Base-by-base conservation (phyloP, 495 filamentous ascomycete species). In the Penicillium alfredii region DNA sequence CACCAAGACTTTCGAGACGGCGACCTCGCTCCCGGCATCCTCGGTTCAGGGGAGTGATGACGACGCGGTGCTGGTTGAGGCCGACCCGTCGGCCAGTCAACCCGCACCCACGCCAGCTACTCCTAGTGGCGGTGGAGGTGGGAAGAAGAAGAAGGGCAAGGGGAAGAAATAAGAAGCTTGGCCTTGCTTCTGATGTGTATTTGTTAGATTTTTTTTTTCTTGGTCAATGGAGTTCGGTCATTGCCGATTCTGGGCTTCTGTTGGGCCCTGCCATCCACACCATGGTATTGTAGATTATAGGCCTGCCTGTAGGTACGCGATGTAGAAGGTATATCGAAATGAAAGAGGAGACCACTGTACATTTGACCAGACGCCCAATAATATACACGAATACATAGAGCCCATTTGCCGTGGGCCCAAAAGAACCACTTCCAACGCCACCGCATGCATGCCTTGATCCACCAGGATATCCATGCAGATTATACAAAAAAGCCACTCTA, bases 61-160 rank as follows among this genome's bases (percentile, higher is more conserved):
- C 44, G 89, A 94, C 61, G 76, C 79, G 25, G 86, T 93, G 10
- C 60, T 94, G 40, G 87, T 95, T 23, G 87, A 93, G 51, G 74
- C 72, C 9, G 78, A 80, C 38, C 74, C 75, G 0, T 77, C 81
- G 8, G 62, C 67, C 10, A 60, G 53, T 39, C 49, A 23, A 14
- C 58, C 68, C 30, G 35, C 35, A 22, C 30, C 40, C 14, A 21
- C 51, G n/a, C n/a, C n/a, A n/a, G n/a, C n/a, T 32, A 11, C 35
- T n/a, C 10, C 24, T 17, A 16, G 55, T 38, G 19, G 51, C 42
- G 48, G 56, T 25, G 68, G 65, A 1, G 56, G 62, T 27, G 64
- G 57, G 34, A 71, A 59, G 35, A 72, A 70, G 55, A 84, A 80
- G 71, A 88, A 86, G 71, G 82, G 83, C 68, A 83, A 81, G 66